phyloP scores from a whole-genome alignment of 768 basidiomycete species.

The Psilocybe azurescens region DNA sequence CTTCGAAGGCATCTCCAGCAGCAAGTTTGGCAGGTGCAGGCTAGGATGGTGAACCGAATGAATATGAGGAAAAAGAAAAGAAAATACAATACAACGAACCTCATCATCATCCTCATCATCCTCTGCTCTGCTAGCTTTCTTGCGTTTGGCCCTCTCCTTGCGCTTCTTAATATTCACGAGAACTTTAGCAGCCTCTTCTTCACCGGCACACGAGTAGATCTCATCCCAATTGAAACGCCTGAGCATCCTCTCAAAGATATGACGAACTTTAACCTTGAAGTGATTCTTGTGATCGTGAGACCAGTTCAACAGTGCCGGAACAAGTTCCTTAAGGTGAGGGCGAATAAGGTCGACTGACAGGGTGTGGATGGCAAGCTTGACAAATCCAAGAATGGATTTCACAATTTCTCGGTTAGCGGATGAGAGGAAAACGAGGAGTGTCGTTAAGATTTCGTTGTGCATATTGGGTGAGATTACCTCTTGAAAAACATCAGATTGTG shows the following conservation, averaged over 20 bases:
- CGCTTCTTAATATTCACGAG: constrained; percentile 94
- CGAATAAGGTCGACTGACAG: constrained; percentile 72
- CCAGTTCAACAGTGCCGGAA: constrained; percentile 88
- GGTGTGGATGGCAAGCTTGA: constrained; percentile 92
- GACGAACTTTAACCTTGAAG: constrained; percentile 95
- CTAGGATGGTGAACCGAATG: constrained; percentile 31
- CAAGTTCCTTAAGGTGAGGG: constrained; percentile 78
- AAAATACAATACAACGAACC: constrained; percentile 20
- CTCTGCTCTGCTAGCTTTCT: constrained; percentile 67
- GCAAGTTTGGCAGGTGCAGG: constrained; percentile 50
- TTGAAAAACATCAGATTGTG: constrained; percentile 30
- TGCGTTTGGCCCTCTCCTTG: constrained; percentile 92
- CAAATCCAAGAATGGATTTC: constrained; percentile 93
- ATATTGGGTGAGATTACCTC: constrained; percentile 73
- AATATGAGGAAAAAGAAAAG: constrained; percentile 3
- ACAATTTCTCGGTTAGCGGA: constrained; percentile 98
- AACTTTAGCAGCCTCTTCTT: constrained; percentile 87
- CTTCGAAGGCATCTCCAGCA: constrained; percentile 92
- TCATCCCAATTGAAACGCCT: constrained; percentile 89
- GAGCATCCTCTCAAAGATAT: constrained; percentile 96
- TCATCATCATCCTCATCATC: constrained; percentile 61
- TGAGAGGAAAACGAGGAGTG: constrained; percentile 87
- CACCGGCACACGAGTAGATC: constrained; percentile 73
- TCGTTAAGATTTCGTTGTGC: constrained; percentile 84
- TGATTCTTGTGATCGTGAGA: constrained; percentile 99